Percentiles rank a stretch among this genome's conserved stretches.
Conservation (phyloP, 1,284 basidiomycete species). For the Ceratobasidium sp. region DNA sequence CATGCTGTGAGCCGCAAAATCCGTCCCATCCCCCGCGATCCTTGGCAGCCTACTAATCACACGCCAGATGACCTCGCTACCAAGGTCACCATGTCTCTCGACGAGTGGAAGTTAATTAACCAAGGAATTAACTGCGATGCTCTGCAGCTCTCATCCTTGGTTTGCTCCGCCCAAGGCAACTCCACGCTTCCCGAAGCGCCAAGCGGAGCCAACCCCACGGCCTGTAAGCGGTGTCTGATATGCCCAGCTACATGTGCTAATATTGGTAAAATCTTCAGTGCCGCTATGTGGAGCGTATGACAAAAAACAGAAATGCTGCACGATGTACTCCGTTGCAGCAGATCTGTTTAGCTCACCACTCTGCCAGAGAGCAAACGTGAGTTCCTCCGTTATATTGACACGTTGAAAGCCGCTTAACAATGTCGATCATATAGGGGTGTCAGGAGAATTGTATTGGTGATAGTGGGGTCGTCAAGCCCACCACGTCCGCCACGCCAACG, state of each 20-base stretch:
- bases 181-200: neutral
- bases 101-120: too few relatives aligned
- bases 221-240: neutral
- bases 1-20: too few relatives aligned
- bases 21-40: neutral
- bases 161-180: slow-evolving; percentile 1
- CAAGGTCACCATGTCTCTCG: too few relatives aligned
- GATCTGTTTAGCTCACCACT: slow-evolving; percentile 7
- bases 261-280: neutral
- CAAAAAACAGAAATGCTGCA: slow-evolving; percentile 3
- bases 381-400: neutral
- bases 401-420: neutral
- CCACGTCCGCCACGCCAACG: neutral
- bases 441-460: slow-evolving; percentile 10
- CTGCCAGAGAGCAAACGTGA: neutral
- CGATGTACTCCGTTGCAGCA: neutral
- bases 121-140: too few relatives aligned
- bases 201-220: slow-evolving; percentile 4
- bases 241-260: neutral
- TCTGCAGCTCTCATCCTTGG: too few relatives aligned
- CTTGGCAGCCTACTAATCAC: neutral
- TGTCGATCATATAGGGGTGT: neutral
- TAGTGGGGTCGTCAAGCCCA: slow-evolving; percentile 10
- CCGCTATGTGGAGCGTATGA: slow-evolving; percentile 4
- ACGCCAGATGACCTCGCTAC: too few relatives aligned